Base-by-base conservation (phyloP, 805 yeast genomes). In the Priceomyces fermenticarens region DNA sequence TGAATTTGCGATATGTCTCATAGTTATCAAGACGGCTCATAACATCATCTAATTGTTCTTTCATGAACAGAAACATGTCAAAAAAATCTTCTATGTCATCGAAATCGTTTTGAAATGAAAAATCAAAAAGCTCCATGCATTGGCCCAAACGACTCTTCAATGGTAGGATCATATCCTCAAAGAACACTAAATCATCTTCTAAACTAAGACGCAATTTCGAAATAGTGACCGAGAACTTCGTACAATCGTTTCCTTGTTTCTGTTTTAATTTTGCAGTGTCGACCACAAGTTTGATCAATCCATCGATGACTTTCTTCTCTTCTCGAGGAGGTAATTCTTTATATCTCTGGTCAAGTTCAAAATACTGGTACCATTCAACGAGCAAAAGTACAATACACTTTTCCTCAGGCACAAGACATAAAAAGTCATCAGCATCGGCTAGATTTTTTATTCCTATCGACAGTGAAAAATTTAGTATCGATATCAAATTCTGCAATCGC, bases 371-470 rank as follows among this genome's bases (percentile, higher is more conserved):
- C 80, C 83, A 77, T 49, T 80, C 76, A 10, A 82, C 72, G 9
- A 81, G 57, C 52, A 78, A 81, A 12, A 82, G 72, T 48, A 81
- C 68, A 11, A 82, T 65, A 31, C 81, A 71, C 47, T 77, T 73
- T 46, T 82, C 88, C 46, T 82, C 87, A 0, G 84, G 84, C 16
- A 63, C 65, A 10, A 62, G 52, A 15, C 67, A 62, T 29, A 62
- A 62, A 42, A 81, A 67, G 57, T 80, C 85, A 28, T 77, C 81
- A 1, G 68, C 72, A 39, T 79, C 83, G 4, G 80, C 67, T 38
- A 82, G 58, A 36, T 63, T 67, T 1, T 80, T 77, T 23, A 82
- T 75, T 1, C 75, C 77, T 16, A 77, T 57, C 8, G 66, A 49
- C 11, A 66, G 60, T 10, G 82, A 81, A 23, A 65, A 54, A 2